A percentile compares a stretch with the other conserved stretches of the same genome.
Evolutionary conservation across 352 stramenopile genomes (phyloP).

Genomic region (Phytophthora sansomeana): DNA sequence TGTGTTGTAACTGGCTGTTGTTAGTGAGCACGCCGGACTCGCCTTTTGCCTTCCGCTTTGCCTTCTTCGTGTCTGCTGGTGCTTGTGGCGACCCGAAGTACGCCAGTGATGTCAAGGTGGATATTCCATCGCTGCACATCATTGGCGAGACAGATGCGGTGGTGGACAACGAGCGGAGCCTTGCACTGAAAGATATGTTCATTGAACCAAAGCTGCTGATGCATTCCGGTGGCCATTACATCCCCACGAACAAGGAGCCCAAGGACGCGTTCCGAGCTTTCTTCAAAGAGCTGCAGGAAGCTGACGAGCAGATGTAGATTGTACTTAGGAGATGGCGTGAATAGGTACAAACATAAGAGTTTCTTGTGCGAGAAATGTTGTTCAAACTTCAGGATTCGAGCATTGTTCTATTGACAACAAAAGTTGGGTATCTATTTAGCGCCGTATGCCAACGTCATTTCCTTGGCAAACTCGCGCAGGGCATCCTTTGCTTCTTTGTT

Average conservation of each 20-base stretch:
- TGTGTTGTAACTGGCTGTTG: slow-evolving; percentile 13
- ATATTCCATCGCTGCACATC: slow-evolving; percentile 80
- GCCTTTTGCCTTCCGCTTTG: slow-evolving; percentile 74
- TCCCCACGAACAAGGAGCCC: slow-evolving; percentile 85
- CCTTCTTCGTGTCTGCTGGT: slow-evolving; percentile 76
- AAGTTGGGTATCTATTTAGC: slow-evolving; percentile 16
- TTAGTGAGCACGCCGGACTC: slow-evolving; percentile 47
- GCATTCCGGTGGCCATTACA: slow-evolving; percentile 85
- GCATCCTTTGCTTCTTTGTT: slow-evolving; percentile 83
- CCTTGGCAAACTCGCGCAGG: slow-evolving; percentile 71
- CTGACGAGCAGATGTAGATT: slow-evolving; percentile 19
- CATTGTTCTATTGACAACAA: slow-evolving; percentile 7
- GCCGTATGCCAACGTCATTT: slow-evolving; percentile 29
- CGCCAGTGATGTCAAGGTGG: slow-evolving; percentile 49
- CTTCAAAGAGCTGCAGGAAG: slow-evolving; percentile 57
- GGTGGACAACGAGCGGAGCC: slow-evolving; percentile 62
- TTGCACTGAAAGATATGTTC: slow-evolving; percentile 65
- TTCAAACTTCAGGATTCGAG: neutral
- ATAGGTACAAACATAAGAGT: too few species aligned
- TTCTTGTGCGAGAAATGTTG: neutral
- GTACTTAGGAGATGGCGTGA: too few species aligned
- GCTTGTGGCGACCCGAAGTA: slow-evolving; percentile 55
- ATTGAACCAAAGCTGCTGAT: slow-evolving; percentile 60
- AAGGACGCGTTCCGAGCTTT: slow-evolving; percentile 81
- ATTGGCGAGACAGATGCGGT: slow-evolving; percentile 85